Evolutionary conservation across 345 rosid species (phyloP), one percentile per base, ranked within the genome.

Genomic region (Diplotaxis tenuifolia): DNA sequence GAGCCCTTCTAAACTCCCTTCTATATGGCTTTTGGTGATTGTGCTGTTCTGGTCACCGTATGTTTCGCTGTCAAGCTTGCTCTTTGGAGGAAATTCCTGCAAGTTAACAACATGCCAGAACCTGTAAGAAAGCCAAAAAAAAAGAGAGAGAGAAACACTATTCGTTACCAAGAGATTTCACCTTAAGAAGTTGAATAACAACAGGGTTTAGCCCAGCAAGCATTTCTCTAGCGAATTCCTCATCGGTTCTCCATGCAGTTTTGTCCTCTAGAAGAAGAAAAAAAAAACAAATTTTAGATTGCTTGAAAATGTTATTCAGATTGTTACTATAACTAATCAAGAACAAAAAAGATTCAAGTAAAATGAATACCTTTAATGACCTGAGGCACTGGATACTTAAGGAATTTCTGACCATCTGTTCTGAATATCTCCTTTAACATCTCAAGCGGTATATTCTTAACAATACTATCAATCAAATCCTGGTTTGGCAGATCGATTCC

Each of bases 211-310:
- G 68, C 0, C 95, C 98, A 53, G 96, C 93, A 19, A 90, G 80
- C 98, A 92, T 90, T 82, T 92, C 89, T 80, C 98, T 84, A 0
- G 84, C 87, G 14, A 92, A 92, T 19, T 92, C 98, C 38, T 81
- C 93, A 75, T 92, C 95, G 0, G 89, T 85, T 49, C 86, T 81
- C 95, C 98, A 88, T 0, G 90, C 95, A 45, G 88, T 71, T 68
- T 53, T 78, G 76, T 85, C 82, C 78, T 78, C 97, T 89, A 82
- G 72, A 40, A 59, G 9, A 65, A 52, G 3, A 18, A 16, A 0
- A 32, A 45, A 29, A 9, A 72, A 52, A 20, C 23, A 40, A 8
- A 42, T 38, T 57, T 16, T 52, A 11, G 32, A 20, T 60, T 22
- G n/a, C 19, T 7, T 14, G 0, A 52, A 53, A 54, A 15, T n/a